Evolutionary conservation across 2,329 filamentous ascomycete species (phyloP), one percentile per base, ranked within the genome.

Genomic region (Xenoacremonium recifei): DNA sequence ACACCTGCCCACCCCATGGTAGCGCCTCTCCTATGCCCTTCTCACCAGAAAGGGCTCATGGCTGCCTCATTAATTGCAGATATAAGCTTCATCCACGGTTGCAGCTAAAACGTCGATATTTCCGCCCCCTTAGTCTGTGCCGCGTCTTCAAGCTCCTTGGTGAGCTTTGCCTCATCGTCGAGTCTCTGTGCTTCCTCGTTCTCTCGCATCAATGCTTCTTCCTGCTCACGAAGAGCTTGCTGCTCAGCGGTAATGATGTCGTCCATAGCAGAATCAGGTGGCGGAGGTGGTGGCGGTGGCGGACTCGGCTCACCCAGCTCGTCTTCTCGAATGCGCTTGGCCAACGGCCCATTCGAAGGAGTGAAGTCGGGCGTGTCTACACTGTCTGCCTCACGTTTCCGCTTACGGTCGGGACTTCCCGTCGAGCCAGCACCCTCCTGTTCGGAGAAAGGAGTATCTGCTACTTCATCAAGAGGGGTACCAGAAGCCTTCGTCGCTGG

Each of bases 331-430:
- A 75, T 45, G 11, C 74, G 70, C 62, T 80, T 81, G 20, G 74
- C 62, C 27, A 71, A 76, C 17, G 77, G 77, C n/a, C 72, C 70
- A 51, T 84, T 82, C 2, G 70, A 71, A 1, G 78, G 76, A 2
- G 75, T 77, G 29, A 65, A 56, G 27, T 64, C 69, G 2, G 69
- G 66, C 20, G 73, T 73, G 13, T 66, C 69, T 25, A 50, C 53
- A 5, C 50, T 50, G 27, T 65, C 62, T 1, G 54, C 54, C n/a
- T 63, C 62, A 21, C 84, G 76, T 62, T 89, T 89, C 9, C 85
- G 78, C 62, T 89, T 89, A 36, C 77, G 68, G 19, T 77, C 75
- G 19, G 71, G 62, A 40, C 74, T 75, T 29, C 64, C 67, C 4
- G 75, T 72, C 3, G 71, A 72, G 17, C 57, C 65, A 18, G 51